A percentile compares a stretch with the other conserved stretches of the same genome.
Evolutionary conservation across 2,329 filamentous ascomycete genomes (phyloP).

Genomic region (Fusarium sp.): DNA sequence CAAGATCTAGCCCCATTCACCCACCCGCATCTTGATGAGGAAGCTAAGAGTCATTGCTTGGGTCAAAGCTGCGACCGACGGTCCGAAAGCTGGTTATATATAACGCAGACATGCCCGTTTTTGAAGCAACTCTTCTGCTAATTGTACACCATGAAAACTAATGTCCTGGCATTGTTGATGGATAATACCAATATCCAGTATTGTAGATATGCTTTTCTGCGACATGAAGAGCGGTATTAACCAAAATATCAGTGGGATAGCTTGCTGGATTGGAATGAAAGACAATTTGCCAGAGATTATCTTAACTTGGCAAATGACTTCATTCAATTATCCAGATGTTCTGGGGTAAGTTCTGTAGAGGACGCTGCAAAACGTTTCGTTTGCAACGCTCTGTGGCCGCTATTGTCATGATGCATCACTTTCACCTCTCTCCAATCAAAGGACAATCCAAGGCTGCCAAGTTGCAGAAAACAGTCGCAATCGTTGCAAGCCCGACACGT

Average conservation of each 20-base stretch:
- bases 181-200: not conserved
- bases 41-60: conserved; percentile 15
- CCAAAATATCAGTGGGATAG: not conserved
- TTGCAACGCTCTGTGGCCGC: not conserved
- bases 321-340: not conserved
- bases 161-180: not conserved
- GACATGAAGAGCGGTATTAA: not conserved
- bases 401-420: not conserved
- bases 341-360: not conserved
- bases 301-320: not conserved
- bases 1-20: conserved; percentile 30
- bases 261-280: not conserved
- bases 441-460: not conserved
- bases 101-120: not conserved
- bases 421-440: conserved; percentile 14
- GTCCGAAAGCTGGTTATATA: conserved; percentile 20
- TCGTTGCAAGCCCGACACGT: conserved; percentile 27
- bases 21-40: conserved; percentile 15
- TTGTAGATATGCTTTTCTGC: not conserved
- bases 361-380: not conserved
- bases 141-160: not conserved
- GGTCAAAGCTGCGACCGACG: conserved; percentile 14
- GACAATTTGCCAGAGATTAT: not conserved
- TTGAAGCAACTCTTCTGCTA: not conserved
- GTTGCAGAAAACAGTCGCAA: conserved; percentile 4